A percentile compares a stretch with the other conserved stretches of the same genome.
These are phyloP conservation scores for Pythium phragmitis DNA, from an alignment of 352 stramenopile genomes.

Conservation along the genomic window DNA sequence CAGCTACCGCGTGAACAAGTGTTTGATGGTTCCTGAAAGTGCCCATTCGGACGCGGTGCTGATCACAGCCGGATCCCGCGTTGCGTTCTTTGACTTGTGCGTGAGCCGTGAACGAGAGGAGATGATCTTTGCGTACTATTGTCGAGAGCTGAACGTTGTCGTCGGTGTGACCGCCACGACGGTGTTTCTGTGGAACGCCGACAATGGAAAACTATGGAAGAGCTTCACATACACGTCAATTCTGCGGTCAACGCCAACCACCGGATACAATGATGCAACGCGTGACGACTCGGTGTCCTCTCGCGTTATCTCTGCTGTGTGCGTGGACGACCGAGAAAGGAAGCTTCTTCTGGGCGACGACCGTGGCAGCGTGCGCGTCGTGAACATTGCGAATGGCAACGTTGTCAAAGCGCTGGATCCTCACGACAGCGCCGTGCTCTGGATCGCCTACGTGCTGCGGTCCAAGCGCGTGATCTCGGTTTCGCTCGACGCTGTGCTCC, in stretches of 20 bases:
- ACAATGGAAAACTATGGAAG: constrained; percentile 52
- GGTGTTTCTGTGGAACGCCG: constrained; percentile 60
- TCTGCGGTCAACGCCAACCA: constrained; percentile 24
- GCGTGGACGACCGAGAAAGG: constrained; percentile 77
- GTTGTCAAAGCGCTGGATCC: constrained; percentile 82
- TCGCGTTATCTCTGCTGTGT: constrained; percentile 57
- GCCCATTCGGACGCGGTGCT: constrained; percentile 50
- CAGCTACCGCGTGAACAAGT: constrained; percentile 4
- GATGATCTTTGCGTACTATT: constrained; percentile 62
- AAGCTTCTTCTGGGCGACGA: constrained; percentile 83
- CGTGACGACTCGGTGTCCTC: not conserved
- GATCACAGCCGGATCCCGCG: constrained; percentile 33
- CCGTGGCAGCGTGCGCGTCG: constrained; percentile 52
- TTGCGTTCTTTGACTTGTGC: constrained; percentile 64
- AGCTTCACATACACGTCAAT: constrained; percentile 50
- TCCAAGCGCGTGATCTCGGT: constrained; percentile 69
- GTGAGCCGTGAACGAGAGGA: constrained; percentile 62
- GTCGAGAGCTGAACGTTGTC: constrained; percentile 50
- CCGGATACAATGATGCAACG: constrained; percentile 5
- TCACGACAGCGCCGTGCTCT: constrained; percentile 43
- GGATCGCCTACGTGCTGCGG: constrained; percentile 54
- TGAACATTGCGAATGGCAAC: constrained; percentile 79
- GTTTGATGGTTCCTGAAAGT: constrained; percentile 48
- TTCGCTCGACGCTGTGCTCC: constrained; percentile 51
- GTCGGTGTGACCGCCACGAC: constrained; percentile 52